Evolutionary conservation across 139 green algal genomes (phyloP).

Genomic region (Pycnococcus provasolii): DNA sequence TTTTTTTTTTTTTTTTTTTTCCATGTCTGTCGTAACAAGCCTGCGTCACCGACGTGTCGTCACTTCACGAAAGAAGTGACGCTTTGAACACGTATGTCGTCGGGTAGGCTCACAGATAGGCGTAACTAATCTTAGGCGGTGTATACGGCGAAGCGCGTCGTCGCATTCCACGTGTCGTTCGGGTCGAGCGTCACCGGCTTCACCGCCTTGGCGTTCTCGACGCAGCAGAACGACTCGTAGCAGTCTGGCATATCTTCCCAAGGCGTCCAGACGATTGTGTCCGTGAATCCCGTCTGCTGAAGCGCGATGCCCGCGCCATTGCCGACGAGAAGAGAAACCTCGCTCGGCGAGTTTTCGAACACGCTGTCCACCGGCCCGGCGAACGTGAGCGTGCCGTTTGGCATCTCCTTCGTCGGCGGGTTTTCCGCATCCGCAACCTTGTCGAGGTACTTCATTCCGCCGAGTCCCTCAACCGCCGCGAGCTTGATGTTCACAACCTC

Average conservation of each 20-base stretch:
- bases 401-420: constrained; percentile 50
- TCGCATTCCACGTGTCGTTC: constrained; percentile 6
- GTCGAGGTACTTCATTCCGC: constrained; percentile 76
- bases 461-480: constrained; percentile 37
- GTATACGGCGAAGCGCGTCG: constrained; percentile 1
- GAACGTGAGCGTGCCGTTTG: constrained; percentile 33
- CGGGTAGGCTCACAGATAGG: too few species aligned
- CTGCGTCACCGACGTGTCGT: too few species aligned
- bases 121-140: too few species aligned
- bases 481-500: constrained; percentile 51
- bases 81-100: too few species aligned
- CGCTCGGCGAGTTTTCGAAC: constrained; percentile 59
- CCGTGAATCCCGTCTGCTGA: constrained; percentile 28
- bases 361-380: constrained; percentile 51
- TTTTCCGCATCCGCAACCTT: constrained; percentile 65
- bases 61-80: too few species aligned
- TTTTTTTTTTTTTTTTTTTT: too few species aligned
- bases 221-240: constrained; percentile 39
- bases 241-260: constrained; percentile 29
- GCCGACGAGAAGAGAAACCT: constrained; percentile 72
- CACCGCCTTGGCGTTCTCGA: constrained; percentile 27
- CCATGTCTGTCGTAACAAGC: too few species aligned
- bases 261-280: constrained; percentile 36
- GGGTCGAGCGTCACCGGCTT: constrained; percentile 3
- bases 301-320: constrained; percentile 43